Conservation (phyloP, 148 eudicot species). For the Talinum fruticosum region DNA sequence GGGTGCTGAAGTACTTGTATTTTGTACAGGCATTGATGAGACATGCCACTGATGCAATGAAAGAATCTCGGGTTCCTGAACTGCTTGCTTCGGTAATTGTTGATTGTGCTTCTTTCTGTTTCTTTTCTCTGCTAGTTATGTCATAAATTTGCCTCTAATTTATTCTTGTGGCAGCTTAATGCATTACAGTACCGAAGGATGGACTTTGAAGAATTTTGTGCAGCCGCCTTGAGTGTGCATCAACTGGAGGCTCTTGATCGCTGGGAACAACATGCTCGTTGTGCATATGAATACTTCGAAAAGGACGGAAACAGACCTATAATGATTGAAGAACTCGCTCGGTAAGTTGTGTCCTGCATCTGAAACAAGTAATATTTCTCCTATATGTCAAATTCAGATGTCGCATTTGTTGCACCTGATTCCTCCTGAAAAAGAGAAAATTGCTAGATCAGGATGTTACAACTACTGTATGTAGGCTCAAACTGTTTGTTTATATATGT, state of each 20-base stretch:
- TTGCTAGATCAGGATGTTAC: background rate
- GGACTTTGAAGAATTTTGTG: slow-evolving; percentile 60
- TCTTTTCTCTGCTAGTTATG: background rate
- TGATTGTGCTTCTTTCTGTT: slow-evolving; percentile 9
- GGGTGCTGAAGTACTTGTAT: background rate
- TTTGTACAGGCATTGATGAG: slow-evolving; percentile 46
- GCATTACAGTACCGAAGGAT: slow-evolving; percentile 52
- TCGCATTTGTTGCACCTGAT: background rate
- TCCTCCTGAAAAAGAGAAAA: background rate
- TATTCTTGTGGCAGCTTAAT: slow-evolving; percentile 38
- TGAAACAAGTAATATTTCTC: background rate
- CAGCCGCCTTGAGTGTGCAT: slow-evolving; percentile 55
- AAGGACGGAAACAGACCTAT: slow-evolving; percentile 58
- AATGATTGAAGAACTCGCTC: slow-evolving; percentile 61
- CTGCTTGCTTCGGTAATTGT: slow-evolving; percentile 39
- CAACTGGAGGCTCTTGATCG: slow-evolving; percentile 51
- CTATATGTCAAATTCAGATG: background rate
- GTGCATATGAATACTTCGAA: slow-evolving; percentile 58
- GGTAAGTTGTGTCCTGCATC: slow-evolving; percentile 27
- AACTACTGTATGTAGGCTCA: background rate
- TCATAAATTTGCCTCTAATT: slow-evolving; percentile 3
- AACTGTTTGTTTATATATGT: background rate
- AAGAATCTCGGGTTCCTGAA: slow-evolving; percentile 46
- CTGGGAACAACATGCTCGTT: slow-evolving; percentile 60
- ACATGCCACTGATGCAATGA: slow-evolving; percentile 49